These are phyloP conservation scores for Nitzschia sp. DNA, from an alignment of 108 stramenopile genomes.

Conservation along the genomic window DNA sequence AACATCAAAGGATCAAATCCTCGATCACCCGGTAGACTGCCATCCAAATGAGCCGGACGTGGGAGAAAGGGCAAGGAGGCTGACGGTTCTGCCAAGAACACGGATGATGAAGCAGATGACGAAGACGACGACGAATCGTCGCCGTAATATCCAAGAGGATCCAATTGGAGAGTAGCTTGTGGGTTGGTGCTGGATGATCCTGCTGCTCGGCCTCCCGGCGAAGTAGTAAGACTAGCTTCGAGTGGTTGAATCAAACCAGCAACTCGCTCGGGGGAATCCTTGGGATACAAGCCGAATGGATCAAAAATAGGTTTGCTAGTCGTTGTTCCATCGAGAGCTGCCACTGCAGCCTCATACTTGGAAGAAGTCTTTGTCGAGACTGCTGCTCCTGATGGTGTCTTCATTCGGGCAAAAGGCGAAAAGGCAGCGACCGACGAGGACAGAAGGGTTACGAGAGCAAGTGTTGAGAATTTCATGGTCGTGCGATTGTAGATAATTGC, in stretches of 20 bases:
- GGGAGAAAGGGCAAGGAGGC: slow-evolving; percentile 76
- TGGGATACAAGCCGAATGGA: slow-evolving; percentile 65
- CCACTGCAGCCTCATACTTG: neutral
- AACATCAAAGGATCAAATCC: slow-evolving; percentile 89
- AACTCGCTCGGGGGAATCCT: slow-evolving; percentile 51
- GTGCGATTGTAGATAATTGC: too few species aligned
- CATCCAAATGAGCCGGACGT: slow-evolving; percentile 51
- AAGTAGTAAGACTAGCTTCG: neutral
- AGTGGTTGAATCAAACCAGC: slow-evolving; percentile 27
- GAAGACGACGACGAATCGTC: slow-evolving; percentile 7
- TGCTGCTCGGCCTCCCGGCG: too few species aligned
- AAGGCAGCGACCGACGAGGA: slow-evolving; percentile 2
- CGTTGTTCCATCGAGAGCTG: neutral
- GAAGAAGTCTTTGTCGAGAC: too few species aligned
- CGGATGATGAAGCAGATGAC: neutral
- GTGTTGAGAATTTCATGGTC: neutral
- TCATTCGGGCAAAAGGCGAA: neutral
- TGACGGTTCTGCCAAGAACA: slow-evolving; percentile 42
- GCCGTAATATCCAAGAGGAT: slow-evolving; percentile 28
- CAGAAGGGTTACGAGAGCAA: neutral
- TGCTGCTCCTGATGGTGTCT: too few species aligned
- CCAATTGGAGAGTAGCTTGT: slow-evolving; percentile 3
- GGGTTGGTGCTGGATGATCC: neutral
- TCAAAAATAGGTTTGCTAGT: slow-evolving; percentile 40
- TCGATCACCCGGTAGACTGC: slow-evolving; percentile 79